phyloP scores from a whole-genome alignment of 2,329 filamentous ascomycete genomes.

The Colletotrichum karsti region DNA sequence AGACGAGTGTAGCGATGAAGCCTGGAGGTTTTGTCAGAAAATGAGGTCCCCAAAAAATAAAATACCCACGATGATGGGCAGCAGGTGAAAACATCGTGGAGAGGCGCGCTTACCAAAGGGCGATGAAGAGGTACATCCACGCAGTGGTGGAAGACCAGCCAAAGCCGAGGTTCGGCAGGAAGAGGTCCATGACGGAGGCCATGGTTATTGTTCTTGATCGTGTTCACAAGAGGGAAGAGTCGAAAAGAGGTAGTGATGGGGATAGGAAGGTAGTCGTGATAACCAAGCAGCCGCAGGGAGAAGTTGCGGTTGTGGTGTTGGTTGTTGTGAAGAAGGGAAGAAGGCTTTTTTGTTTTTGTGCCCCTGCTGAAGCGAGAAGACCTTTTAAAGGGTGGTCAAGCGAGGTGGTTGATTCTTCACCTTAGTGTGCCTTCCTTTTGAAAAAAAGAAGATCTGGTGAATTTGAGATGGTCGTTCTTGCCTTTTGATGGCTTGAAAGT shows the following conservation, averaged over 20 bases:
- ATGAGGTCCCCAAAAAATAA: neutral
- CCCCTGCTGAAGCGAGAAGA: neutral
- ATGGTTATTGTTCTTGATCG: neutral
- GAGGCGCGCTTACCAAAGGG: constrained; percentile 53
- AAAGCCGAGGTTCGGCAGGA: constrained; percentile 24
- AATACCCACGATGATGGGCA: neutral
- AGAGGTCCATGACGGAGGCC: constrained; percentile 22
- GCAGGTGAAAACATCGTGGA: neutral
- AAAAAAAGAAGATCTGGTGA: neutral
- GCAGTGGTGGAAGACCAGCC: constrained; percentile 25
- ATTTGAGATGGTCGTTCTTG: constrained; percentile 6
- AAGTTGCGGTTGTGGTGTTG: neutral
- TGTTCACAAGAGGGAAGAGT: neutral
- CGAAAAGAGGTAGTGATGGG: neutral
- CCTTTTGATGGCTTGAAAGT: constrained; percentile 2
- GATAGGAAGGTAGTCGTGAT: neutral
- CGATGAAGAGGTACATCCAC: constrained; percentile 30
- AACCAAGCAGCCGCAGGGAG: neutral
- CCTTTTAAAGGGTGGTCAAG: neutral
- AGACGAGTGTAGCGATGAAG: constrained; percentile 88
- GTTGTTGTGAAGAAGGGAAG: neutral
- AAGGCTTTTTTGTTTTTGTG: neutral
- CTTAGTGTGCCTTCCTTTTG: constrained; percentile 19
- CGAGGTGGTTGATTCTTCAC: neutral
- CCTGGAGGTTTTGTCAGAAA: constrained; percentile 56